phyloP scores from a whole-genome alignment of 2,329 filamentous ascomycete genomes.

The Alternaria longipes region DNA sequence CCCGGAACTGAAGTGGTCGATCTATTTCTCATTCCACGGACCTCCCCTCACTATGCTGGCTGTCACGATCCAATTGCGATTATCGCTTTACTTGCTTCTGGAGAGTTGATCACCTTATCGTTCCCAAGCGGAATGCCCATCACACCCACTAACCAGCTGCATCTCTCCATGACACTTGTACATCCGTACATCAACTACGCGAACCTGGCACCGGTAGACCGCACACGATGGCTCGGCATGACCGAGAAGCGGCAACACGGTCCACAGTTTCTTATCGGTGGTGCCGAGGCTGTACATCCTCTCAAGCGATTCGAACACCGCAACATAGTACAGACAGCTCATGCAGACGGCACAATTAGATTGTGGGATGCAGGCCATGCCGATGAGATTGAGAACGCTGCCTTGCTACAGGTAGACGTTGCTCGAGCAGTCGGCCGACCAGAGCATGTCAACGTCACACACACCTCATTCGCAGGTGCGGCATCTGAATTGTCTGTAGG shows the following conservation, averaged over 20 bases:
- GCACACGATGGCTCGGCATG: constrained; percentile 88
- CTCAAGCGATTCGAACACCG: constrained; percentile 82
- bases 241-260: constrained; percentile 83
- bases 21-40: constrained; percentile 83
- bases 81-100: constrained; percentile 80
- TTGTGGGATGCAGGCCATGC: constrained; percentile 92
- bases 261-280: constrained; percentile 80
- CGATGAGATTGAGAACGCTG: constrained; percentile 90
- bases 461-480: constrained; percentile 80
- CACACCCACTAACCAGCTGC: constrained; percentile 89
- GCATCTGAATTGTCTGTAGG: constrained; percentile 89
- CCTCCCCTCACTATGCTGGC: constrained; percentile 85
- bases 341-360: constrained; percentile 90
- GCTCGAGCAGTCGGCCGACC: constrained; percentile 82
- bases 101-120: constrained; percentile 87
- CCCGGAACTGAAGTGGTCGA: constrained; percentile 78
- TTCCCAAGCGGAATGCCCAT: constrained; percentile 94
- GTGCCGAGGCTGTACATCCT: constrained; percentile 74
- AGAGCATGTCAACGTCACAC: constrained; percentile 77
- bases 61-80: constrained; percentile 91
- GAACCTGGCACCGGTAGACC: constrained; percentile 76
- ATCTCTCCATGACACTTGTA: constrained; percentile 85
- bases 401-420: constrained; percentile 84
- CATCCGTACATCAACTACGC: constrained; percentile 86
- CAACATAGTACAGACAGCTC: constrained; percentile 84